Conservation (phyloP, 2,329 filamentous ascomycete genomes). For the Venturia oleaginea region DNA sequence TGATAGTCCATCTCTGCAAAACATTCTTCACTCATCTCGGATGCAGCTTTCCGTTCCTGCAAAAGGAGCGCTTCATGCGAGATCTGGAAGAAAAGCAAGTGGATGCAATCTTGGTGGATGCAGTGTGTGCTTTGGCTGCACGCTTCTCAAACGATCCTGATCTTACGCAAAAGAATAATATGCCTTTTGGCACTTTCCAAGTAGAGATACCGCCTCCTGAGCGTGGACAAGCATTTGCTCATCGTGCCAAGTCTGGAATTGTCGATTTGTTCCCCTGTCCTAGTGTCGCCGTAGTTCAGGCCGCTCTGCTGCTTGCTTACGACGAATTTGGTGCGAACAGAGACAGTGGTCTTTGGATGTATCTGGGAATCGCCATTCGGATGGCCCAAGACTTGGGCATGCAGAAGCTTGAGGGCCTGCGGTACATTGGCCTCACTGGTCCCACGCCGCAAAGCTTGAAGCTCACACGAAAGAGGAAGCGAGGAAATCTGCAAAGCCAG, state of each 20-base stretch:
- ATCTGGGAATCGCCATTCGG: conserved; percentile 75
- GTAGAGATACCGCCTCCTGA: conserved; percentile 44
- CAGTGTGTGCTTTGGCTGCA: conserved; percentile 72
- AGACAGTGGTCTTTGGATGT: conserved; percentile 91
- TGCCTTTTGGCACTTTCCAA: conserved; percentile 36
- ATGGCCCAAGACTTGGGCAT: conserved; percentile 74
- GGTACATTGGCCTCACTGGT: conserved; percentile 45
- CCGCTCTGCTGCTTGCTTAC: conserved; percentile 74
- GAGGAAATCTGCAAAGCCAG: not conserved
- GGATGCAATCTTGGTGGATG: conserved; percentile 77
- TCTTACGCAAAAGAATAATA: conserved; percentile 36
- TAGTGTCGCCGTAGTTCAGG: conserved; percentile 74
- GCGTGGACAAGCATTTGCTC: conserved; percentile 68
- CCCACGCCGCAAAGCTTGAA: conserved; percentile 49
- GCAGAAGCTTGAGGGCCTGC: conserved; percentile 70
- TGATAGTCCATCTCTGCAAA: conserved; percentile 69
- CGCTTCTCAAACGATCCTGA: conserved; percentile 61
- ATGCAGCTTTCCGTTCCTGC: conserved; percentile 78
- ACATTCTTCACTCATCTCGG: conserved; percentile 76
- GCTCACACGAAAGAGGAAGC: conserved; percentile 13
- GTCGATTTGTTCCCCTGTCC: conserved; percentile 78
- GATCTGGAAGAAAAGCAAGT: conserved; percentile 72
- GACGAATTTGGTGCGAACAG: conserved; percentile 83
- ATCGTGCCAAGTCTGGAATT: conserved; percentile 72
- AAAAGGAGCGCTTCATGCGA: conserved; percentile 61